Percentiles rank a stretch among this genome's conserved stretches.
Conservation (phyloP, 176 grass and related monocot genomes). For the Eragrostis nindensis region DNA sequence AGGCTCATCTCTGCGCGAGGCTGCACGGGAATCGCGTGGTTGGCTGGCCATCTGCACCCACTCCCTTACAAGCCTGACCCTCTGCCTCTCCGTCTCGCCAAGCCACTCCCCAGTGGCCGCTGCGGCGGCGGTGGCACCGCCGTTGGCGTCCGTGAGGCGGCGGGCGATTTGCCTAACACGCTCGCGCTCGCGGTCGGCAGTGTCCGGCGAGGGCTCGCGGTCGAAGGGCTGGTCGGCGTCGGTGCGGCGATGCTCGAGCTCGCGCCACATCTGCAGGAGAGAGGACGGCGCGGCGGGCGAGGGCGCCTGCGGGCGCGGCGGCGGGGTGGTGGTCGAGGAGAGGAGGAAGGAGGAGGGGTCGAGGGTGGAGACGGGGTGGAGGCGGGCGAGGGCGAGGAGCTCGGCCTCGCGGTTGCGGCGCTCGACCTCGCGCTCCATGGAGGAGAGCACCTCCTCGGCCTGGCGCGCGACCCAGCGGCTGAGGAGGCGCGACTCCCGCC, state of each 20-base stretch:
- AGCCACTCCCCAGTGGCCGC: constrained; percentile 72
- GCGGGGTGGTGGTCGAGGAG: constrained; percentile 45
- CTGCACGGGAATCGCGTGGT: constrained; percentile 51
- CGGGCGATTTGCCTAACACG: constrained; percentile 67
- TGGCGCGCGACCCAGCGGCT: constrained; percentile 95
- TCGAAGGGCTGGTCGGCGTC: constrained; percentile 53
- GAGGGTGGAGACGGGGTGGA: constrained; percentile 89
- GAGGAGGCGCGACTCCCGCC: constrained; percentile 72
- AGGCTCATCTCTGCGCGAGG: constrained; percentile 48
- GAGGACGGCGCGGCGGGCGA: constrained; percentile 42
- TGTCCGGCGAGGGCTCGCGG: constrained; percentile 67
- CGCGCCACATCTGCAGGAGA: constrained; percentile 95
- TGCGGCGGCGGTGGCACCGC: constrained; percentile 20
- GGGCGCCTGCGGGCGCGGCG: constrained; percentile 44
- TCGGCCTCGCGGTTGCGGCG: constrained; percentile 82
- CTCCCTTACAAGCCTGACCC: constrained; percentile 88
- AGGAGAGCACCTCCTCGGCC: constrained; percentile 97
- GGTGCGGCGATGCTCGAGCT: constrained; percentile 70
- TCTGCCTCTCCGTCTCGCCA: constrained; percentile 84
- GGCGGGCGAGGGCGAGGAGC: constrained; percentile 81
- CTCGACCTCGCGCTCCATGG: constrained; percentile 88
- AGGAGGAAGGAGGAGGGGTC: constrained; percentile 75
- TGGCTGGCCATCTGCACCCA: constrained; percentile 93
- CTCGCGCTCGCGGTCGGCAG: constrained; percentile 66
- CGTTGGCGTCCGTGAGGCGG: constrained; percentile 54